Evolutionary conservation across 2,329 filamentous ascomycete species (phyloP).

Genomic region (Rhinocladiella similis): DNA sequence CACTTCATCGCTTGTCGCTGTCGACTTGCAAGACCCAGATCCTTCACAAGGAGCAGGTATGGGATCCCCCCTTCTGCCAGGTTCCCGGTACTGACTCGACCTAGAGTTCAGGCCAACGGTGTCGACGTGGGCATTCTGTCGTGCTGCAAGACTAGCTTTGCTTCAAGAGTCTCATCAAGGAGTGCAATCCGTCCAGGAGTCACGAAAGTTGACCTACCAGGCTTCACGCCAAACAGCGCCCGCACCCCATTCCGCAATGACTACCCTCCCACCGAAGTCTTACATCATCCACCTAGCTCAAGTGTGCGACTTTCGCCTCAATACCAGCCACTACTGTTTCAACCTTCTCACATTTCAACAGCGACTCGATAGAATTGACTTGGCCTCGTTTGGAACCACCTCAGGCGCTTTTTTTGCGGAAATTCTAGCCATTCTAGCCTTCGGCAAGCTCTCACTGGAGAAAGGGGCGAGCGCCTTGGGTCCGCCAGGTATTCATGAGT

Average conservation of each 20-base stretch:
- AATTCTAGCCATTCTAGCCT: slow-evolving; percentile 2
- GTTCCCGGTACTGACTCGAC: background rate
- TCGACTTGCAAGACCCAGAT: background rate
- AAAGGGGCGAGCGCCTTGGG: slow-evolving; percentile 8
- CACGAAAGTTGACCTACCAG: too few relatives aligned
- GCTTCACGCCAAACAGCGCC: too few relatives aligned
- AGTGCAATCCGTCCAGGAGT: too few relatives aligned
- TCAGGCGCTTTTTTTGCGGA: background rate
- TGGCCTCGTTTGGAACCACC: background rate
- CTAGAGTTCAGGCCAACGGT: background rate
- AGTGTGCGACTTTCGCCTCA: slow-evolving; percentile 10
- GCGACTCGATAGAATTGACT: background rate
- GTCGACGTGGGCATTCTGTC: background rate
- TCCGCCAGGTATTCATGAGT: slow-evolving; percentile 9
- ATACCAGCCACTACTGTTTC: slow-evolving; percentile 6
- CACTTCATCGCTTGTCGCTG: background rate
- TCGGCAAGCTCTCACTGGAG: slow-evolving; percentile 14
- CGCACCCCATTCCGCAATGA: background rate
- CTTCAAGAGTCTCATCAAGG: background rate
- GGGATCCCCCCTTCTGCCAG: background rate
- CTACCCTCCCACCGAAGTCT: slow-evolving; percentile 2
- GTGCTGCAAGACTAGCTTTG: background rate
- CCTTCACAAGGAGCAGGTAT: too few relatives aligned
- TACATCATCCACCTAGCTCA: slow-evolving; percentile 12
- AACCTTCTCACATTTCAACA: background rate